These are phyloP conservation scores for Phytophthora agathidicida DNA, from an alignment of 352 stramenopile genomes.

Conservation along the genomic window DNA sequence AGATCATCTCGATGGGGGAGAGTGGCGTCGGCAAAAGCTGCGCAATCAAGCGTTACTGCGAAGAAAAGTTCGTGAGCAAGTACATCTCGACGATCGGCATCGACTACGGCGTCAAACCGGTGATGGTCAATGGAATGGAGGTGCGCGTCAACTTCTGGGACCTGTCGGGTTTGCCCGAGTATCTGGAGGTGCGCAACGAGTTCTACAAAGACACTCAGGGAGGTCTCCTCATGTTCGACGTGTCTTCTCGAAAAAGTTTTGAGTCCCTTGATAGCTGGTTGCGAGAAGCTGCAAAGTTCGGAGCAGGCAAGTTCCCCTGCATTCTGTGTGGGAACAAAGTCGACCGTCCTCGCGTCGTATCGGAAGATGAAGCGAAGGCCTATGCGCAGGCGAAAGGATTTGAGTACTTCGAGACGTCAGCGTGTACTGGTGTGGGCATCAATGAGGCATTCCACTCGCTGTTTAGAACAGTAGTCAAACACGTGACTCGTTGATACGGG, in stretches of 20 bases:
- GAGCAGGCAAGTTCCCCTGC: constrained; percentile 85
- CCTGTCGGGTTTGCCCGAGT: constrained; percentile 91
- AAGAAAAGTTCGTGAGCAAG: constrained; percentile 95
- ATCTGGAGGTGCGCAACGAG: constrained; percentile 96
- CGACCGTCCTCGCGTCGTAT: constrained; percentile 77
- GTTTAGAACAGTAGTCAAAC: constrained; percentile 69
- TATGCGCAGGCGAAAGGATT: constrained; percentile 84
- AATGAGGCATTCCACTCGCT: constrained; percentile 86
- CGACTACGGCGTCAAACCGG: constrained; percentile 94
- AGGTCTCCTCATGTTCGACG: constrained; percentile 80
- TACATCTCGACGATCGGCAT: constrained; percentile 97
- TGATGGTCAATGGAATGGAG: constrained; percentile 71
- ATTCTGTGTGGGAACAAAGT: constrained; percentile 93
- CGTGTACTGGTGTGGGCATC: constrained; percentile 87
- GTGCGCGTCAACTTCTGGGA: constrained; percentile 96
- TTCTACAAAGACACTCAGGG: constrained; percentile 96
- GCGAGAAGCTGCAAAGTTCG: constrained; percentile 88
- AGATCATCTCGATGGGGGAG: constrained; percentile 94
- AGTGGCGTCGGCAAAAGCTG: constrained; percentile 93
- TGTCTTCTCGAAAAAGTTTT: constrained; percentile 79
- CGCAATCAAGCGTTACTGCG: constrained; percentile 96
- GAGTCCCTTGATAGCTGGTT: constrained; percentile 90
- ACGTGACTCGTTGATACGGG: constrained; percentile 31
- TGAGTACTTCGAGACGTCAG: constrained; percentile 94
- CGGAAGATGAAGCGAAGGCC: constrained; percentile 74